These are phyloP conservation scores for Psilocybe mexicana DNA, from an alignment of 1,284 basidiomycete species.

Conservation along the genomic window DNA sequence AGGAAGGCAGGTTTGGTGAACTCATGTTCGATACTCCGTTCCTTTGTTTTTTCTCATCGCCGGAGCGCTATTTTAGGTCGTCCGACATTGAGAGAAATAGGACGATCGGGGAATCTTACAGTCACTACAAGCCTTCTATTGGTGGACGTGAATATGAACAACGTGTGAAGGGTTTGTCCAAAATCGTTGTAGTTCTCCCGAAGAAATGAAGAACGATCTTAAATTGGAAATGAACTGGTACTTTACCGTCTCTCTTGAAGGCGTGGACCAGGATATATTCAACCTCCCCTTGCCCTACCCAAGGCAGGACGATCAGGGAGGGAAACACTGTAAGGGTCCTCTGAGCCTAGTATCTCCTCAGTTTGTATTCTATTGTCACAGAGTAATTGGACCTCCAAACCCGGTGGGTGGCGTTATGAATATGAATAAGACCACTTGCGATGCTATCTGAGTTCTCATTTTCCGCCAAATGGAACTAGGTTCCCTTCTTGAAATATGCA, in stretches of 20 bases:
- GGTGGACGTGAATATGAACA: background rate
- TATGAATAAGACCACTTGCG: background rate
- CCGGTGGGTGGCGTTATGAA: background rate
- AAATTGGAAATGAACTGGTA: too few relatives aligned
- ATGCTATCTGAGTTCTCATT: background rate
- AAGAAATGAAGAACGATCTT: background rate
- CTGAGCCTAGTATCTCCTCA: too few relatives aligned
- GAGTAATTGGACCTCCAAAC: background rate
- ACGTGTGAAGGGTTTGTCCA: background rate
- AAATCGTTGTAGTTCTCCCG: background rate
- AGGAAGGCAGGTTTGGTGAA: background rate
- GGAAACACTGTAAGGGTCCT: too few relatives aligned
- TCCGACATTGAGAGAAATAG: background rate
- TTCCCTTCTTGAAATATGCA: too few relatives aligned
- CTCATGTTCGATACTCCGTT: background rate
- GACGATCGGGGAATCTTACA: background rate
- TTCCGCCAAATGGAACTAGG: background rate
- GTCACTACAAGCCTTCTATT: background rate
- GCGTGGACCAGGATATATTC: too few relatives aligned
- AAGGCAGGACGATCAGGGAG: too few relatives aligned
- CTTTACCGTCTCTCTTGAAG: too few relatives aligned
- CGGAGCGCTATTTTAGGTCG: too few relatives aligned
- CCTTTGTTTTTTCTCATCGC: background rate
- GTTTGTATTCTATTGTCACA: too few relatives aligned
- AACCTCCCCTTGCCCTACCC: too few relatives aligned